Percentiles rank a stretch among this genome's conserved stretches.
phyloP scores from a whole-genome alignment of 2,329 filamentous ascomycete species.

The Fusarium tanahbumbuense region DNA sequence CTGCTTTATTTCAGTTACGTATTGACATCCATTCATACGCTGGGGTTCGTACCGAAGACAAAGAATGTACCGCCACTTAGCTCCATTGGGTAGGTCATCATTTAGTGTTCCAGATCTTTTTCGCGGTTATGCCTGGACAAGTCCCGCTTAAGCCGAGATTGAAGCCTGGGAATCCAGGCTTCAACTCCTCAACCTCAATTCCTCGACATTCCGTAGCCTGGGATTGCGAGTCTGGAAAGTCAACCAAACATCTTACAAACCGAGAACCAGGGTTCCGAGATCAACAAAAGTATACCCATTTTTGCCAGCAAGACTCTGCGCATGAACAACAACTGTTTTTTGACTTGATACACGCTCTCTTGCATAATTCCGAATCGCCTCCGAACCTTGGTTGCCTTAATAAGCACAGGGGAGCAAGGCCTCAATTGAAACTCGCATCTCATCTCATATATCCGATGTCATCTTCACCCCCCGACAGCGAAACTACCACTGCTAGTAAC shows the following conservation, averaged over 20 bases:
- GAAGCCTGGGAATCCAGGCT: conserved; percentile 18
- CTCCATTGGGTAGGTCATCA: background rate
- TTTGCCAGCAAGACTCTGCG: conserved; percentile 1
- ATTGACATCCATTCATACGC: background rate
- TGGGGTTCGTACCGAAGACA: background rate
- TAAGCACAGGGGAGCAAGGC: conserved; percentile 25
- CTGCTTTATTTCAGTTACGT: background rate
- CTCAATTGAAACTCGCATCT: conserved; percentile 10
- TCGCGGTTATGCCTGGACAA: background rate
- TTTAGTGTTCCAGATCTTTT: background rate
- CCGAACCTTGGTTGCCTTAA: conserved; percentile 22
- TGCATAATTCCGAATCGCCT: background rate
- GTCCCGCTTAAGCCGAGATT: conserved; percentile 23
- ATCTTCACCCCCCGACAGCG: conserved; percentile 35
- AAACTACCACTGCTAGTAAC: conserved; percentile 19
- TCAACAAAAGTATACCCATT: conserved; percentile 32
- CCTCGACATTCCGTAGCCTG: conserved; percentile 24
- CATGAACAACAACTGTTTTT: conserved; percentile 4
- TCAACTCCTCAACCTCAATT: conserved; percentile 1
- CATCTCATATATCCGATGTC: conserved; percentile 33
- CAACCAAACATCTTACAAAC: conserved; percentile 40
- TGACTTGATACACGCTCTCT: background rate
- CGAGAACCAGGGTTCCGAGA: conserved; percentile 26
- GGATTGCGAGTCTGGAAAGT: conserved; percentile 17
- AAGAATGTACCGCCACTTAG: background rate